A percentile compares a stretch with the other conserved stretches of the same genome.
phyloP scores from a whole-genome alignment of 768 basidiomycete species.

The Suillus spraguei region DNA sequence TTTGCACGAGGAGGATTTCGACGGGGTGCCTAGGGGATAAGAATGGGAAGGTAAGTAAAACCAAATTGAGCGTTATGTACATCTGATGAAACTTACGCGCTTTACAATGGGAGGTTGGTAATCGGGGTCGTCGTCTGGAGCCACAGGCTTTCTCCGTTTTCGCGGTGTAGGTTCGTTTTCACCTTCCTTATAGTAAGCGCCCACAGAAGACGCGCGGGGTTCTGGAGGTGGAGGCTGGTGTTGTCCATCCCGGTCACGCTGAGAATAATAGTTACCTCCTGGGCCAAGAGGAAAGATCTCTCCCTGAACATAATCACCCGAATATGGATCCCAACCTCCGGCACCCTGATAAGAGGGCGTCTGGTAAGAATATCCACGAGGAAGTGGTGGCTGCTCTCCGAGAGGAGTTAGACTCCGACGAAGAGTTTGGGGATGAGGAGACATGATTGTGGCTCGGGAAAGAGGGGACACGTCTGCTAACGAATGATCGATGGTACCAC shows the following conservation, averaged over 20 bases:
- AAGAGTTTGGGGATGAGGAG: constrained; percentile 25
- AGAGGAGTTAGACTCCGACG: constrained; percentile 31
- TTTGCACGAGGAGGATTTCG: constrained; percentile 44
- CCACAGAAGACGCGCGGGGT: constrained; percentile 18
- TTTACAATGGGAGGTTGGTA: constrained; percentile 48
- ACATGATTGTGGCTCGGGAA: constrained; percentile 19
- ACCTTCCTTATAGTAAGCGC: constrained; percentile 34
- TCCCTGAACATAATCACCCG: constrained; percentile 40
- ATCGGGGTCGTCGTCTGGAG: constrained; percentile 52
- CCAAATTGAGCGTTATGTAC: constrained; percentile 9
- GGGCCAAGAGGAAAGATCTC: constrained; percentile 40
- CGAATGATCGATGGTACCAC: constrained; percentile 25
- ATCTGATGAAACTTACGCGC: constrained; percentile 51
- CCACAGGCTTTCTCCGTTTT: constrained; percentile 52
- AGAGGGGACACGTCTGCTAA: constrained; percentile 27
- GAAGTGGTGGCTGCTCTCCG: constrained; percentile 33
- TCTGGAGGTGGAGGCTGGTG: constrained; percentile 23
- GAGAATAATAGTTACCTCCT: constrained; percentile 39
- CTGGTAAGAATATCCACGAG: constrained; percentile 40
- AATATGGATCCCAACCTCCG: constrained; percentile 42
- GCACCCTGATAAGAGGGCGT: constrained; percentile 40
- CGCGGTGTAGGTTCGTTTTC: constrained; percentile 38
- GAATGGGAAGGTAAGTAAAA: constrained; percentile 9
- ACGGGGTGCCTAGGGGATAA: constrained; percentile 40
- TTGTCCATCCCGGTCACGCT: constrained; percentile 22